Conservation (phyloP, 2,329 filamentous ascomycete species). For the Mollisiaceae sp. region DNA sequence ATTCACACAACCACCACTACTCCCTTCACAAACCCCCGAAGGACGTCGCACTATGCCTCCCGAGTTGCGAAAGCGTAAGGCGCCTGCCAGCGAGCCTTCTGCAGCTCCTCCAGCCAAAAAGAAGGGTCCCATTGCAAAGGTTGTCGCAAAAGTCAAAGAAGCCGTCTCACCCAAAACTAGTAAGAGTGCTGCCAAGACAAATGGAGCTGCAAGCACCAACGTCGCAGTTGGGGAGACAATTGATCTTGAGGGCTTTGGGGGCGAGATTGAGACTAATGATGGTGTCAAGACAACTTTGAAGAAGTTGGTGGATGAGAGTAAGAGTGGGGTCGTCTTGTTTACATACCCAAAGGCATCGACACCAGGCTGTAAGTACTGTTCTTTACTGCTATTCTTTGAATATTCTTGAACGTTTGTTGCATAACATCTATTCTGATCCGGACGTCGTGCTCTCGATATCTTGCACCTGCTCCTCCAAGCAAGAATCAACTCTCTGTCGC, state of each 20-base stretch:
- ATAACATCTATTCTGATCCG: too few species aligned
- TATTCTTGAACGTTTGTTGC: too few species aligned
- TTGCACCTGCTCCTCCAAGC: background rate
- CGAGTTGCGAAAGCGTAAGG: slow-evolving; percentile 66
- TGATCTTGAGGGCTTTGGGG: slow-evolving; percentile 64
- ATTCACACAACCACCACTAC: slow-evolving; percentile 26
- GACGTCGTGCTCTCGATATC: background rate
- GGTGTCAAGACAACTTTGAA: slow-evolving; percentile 80
- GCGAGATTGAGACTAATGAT: slow-evolving; percentile 84
- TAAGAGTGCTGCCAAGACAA: slow-evolving; percentile 41
- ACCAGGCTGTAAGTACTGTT: slow-evolving; percentile 77
- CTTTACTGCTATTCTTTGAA: background rate
- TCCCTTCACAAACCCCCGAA: slow-evolving; percentile 15
- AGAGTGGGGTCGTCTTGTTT: slow-evolving; percentile 86
- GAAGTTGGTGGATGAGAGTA: slow-evolving; percentile 80
- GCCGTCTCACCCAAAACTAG: slow-evolving; percentile 39
- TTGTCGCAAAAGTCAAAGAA: slow-evolving; percentile 46
- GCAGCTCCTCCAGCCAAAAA: slow-evolving; percentile 55
- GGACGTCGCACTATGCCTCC: slow-evolving; percentile 55
- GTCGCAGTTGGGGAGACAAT: slow-evolving; percentile 61
- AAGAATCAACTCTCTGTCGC: background rate
- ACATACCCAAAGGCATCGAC: slow-evolving; percentile 96
- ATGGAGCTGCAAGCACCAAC: slow-evolving; percentile 34
- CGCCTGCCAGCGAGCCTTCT: slow-evolving; percentile 51
- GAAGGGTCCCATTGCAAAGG: slow-evolving; percentile 48